phyloP scores from a whole-genome alignment of 2,329 filamentous ascomycete genomes.

The Aspergillus sp. region DNA sequence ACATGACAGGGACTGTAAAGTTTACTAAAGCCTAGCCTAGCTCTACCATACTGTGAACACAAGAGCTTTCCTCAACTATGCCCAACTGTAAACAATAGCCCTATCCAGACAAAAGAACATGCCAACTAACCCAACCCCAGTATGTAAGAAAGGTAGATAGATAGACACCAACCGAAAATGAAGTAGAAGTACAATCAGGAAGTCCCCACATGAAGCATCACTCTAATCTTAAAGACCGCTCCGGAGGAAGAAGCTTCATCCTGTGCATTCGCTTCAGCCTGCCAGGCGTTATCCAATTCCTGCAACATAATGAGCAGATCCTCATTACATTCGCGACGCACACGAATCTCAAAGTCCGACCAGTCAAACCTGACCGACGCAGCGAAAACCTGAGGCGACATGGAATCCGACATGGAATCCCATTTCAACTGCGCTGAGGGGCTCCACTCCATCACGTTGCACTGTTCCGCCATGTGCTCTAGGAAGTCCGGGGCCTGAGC shows the following conservation, averaged over 20 bases:
- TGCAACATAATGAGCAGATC: constrained; percentile 19
- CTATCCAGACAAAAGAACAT: no score
- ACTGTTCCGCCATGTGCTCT: constrained; percentile 17
- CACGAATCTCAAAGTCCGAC: constrained; percentile 21
- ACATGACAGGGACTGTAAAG: no score
- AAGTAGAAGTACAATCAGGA: no score
- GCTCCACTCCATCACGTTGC: constrained; percentile 13
- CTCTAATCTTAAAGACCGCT: background rate
- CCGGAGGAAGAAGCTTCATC: background rate
- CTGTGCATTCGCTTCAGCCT: background rate
- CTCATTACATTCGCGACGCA: constrained; percentile 20
- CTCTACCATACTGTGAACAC: no score
- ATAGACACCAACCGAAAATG: no score
- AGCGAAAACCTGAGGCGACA: constrained; percentile 3
- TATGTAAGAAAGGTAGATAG: no score
- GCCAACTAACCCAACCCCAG: no score
- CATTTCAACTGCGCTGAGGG: constrained; percentile 13
- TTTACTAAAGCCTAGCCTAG: no score
- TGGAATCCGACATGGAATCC: no score
- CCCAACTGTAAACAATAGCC: no score
- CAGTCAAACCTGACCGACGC: constrained; percentile 26
- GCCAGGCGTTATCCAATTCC: constrained; percentile 21
- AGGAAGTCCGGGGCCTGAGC: constrained; percentile 19
- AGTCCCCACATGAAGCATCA: background rate
- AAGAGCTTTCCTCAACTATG: no score